phyloP scores from a whole-genome alignment of 345 rosid genomes.

The Hibiscus syriacus region DNA sequence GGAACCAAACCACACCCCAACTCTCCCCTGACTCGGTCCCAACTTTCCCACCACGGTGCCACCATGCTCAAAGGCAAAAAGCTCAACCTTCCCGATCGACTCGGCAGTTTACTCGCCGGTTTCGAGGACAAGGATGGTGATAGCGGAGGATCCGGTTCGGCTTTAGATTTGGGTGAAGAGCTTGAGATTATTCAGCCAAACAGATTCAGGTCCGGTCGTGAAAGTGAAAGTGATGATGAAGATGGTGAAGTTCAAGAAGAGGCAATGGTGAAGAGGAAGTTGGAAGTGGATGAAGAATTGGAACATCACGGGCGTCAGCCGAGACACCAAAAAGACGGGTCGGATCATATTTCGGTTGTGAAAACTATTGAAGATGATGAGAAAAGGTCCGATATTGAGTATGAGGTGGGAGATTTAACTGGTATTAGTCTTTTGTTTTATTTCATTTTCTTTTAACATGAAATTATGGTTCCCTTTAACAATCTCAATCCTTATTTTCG shows the following conservation, averaged over 20 bases:
- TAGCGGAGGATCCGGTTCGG: conserved; percentile 18
- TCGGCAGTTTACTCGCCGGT: conserved; percentile 47
- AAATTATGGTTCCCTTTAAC: neutral
- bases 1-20: conserved; percentile 7
- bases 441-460: too few species aligned
- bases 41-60: neutral
- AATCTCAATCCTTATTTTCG: neutral
- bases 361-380: conserved; percentile 46
- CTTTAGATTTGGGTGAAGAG: conserved; percentile 46
- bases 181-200: conserved; percentile 45
- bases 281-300: conserved; percentile 15
- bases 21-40: conserved; percentile 15
- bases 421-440: too few species aligned
- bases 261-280: neutral
- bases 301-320: conserved; percentile 9
- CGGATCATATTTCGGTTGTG: conserved; percentile 22
- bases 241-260: conserved; percentile 8
- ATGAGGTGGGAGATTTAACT: conserved; percentile 38
- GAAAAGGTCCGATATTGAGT: conserved; percentile 52
- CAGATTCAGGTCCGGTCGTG: conserved; percentile 21
- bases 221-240: conserved; percentile 14
- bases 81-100: conserved; percentile 46
- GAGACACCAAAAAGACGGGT: conserved; percentile 23
- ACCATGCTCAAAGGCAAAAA: conserved; percentile 43
- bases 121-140: conserved; percentile 27